These are phyloP conservation scores for Podaxis pistillaris DNA, from an alignment of 768 basidiomycete genomes.

Conservation along the genomic window DNA sequence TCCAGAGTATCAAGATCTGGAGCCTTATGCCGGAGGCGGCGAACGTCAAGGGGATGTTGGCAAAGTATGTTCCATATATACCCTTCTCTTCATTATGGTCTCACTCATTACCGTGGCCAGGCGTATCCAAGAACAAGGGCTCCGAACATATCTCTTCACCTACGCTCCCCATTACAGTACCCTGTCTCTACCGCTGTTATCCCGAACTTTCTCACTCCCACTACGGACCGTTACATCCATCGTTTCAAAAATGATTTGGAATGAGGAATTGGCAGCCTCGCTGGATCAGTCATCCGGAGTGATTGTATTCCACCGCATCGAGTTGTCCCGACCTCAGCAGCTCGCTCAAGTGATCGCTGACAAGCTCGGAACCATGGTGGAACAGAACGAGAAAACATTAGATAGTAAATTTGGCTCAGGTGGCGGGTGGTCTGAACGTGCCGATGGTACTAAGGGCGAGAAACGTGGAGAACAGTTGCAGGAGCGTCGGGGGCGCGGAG, in stretches of 20 bases:
- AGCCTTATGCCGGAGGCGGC: conserved; percentile 88
- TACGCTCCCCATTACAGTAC: conserved; percentile 93
- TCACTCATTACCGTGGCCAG: conserved; percentile 36
- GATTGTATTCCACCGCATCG: conserved; percentile 90
- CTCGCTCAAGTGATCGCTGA: conserved; percentile 89
- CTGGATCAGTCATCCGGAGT: conserved; percentile 90
- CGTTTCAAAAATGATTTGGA: conserved; percentile 99
- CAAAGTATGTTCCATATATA: conserved; percentile 55
- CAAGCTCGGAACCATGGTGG: conserved; percentile 80
- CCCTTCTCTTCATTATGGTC: conserved; percentile 1
- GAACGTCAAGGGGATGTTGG: conserved; percentile 91
- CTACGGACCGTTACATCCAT: conserved; percentile 82
- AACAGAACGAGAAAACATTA: conserved; percentile 88
- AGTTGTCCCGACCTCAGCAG: conserved; percentile 85
- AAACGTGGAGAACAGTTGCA: conserved; percentile 79
- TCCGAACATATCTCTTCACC: conserved; percentile 97
- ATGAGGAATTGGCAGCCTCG: conserved; percentile 89
- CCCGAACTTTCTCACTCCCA: conserved; percentile 84
- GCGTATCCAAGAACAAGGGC: conserved; percentile 96
- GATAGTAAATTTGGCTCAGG: conserved; percentile 79
- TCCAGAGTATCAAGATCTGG: conserved; percentile 98
- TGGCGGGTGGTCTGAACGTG: conserved; percentile 63
- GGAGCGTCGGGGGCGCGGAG: conserved; percentile 74
- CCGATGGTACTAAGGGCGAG: conserved; percentile 70
- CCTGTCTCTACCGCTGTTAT: conserved; percentile 83